phyloP scores from a whole-genome alignment of 202 grass and related monocot species.

The Elaeis oleifera region DNA sequence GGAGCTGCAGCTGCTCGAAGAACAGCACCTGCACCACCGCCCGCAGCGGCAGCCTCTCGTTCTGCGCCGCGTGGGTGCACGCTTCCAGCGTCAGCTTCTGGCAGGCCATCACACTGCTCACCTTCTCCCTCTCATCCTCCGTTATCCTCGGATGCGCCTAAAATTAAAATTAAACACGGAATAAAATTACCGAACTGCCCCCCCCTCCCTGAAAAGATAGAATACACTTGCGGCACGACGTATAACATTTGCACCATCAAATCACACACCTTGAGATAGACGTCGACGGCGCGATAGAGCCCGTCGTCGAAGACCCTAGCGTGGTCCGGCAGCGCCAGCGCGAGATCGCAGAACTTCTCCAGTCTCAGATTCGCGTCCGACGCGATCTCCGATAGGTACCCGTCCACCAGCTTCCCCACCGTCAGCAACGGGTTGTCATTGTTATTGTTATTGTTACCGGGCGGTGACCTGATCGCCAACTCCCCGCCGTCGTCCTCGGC shows the following conservation, averaged over 20 bases:
- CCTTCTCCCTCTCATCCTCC: constrained; percentile 84
- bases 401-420: constrained; percentile 64
- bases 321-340: constrained; percentile 66
- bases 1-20: constrained; percentile 99
- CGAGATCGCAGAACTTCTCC: constrained; percentile 83
- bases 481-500: constrained; percentile 17
- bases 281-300: constrained; percentile 91
- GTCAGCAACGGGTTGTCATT: constrained; percentile 31
- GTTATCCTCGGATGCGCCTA: constrained; percentile 63
- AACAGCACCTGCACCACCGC: constrained; percentile 92
- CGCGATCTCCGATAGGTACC: constrained; percentile 79
- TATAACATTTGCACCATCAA: not conserved
- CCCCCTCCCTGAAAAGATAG: no score
- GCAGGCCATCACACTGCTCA: constrained; percentile 68
- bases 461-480: constrained; percentile 15
- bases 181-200: no score
- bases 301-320: constrained; percentile 81
- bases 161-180: not conserved
- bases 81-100: constrained; percentile 93
- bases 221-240: no score
- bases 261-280: constrained; percentile 76
- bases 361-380: constrained; percentile 79
- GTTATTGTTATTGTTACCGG: constrained; percentile 15
- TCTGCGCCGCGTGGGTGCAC: constrained; percentile 88
- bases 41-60: constrained; percentile 76